Percentiles rank a stretch among this genome's conserved stretches.
Evolutionary conservation across 352 stramenopile species (phyloP).

Genomic region (Phytophthora crassamura): DNA sequence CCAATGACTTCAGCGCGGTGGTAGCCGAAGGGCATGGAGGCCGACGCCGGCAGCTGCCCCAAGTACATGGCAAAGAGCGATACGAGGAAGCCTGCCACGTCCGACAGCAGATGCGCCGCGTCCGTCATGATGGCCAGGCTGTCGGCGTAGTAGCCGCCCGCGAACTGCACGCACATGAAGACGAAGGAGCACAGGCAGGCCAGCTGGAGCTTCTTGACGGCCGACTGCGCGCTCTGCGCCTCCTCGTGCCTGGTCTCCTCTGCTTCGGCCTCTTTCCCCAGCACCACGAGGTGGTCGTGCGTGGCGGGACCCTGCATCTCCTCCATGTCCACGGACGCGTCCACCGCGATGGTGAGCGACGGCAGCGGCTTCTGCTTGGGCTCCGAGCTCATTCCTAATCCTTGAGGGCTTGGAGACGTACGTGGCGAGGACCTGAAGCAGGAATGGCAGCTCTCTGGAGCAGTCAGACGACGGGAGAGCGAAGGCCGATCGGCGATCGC

Average conservation of each 20-base stretch:
- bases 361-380: constrained; percentile 27
- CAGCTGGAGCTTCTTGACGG: constrained; percentile 73
- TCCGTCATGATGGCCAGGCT: constrained; percentile 97
- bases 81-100: constrained; percentile 82
- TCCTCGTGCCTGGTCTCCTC: constrained; percentile 41
- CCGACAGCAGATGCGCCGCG: constrained; percentile 80
- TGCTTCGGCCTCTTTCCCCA: constrained; percentile 16
- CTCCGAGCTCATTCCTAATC: constrained; percentile 17
- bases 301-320: constrained; percentile 55
- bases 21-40: constrained; percentile 94
- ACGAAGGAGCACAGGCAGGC: constrained; percentile 85
- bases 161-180: constrained; percentile 97
- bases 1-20: constrained; percentile 96
- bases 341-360: constrained; percentile 41
- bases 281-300: constrained; percentile 35
- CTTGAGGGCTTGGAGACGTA: too few species aligned
- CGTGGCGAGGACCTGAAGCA: too few species aligned
- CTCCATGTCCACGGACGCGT: constrained; percentile 34
- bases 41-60: constrained; percentile 56
- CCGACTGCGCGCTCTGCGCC: constrained; percentile 36
- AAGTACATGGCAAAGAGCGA: constrained; percentile 87
- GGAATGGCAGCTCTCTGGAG: too few species aligned
- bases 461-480: too few species aligned
- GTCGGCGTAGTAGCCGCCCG: constrained; percentile 93
- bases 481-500: too few species aligned